Conservation (phyloP, 768 basidiomycete genomes). For the Tricholoma hemisulphureum region DNA sequence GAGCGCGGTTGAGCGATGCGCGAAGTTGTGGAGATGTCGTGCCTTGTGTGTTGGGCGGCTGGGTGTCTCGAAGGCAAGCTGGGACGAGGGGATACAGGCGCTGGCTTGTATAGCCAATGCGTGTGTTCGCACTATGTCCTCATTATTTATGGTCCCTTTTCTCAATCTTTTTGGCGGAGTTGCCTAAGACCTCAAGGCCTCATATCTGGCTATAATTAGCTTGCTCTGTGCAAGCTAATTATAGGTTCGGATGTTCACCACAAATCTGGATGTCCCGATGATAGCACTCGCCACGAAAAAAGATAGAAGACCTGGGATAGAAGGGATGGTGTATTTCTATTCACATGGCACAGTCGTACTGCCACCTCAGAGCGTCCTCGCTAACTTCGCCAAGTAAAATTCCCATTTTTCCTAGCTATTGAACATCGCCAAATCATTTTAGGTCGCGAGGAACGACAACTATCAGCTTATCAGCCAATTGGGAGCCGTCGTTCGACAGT, state of each 20-base stretch:
- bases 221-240: too few relatives aligned
- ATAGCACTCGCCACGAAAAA: too few relatives aligned
- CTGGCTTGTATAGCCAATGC: slow-evolving; percentile 14
- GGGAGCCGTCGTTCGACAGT: neutral
- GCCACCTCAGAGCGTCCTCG: neutral
- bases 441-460: neutral
- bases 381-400: neutral
- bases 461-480: neutral
- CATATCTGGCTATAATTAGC: too few relatives aligned
- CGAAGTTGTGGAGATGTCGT: slow-evolving; percentile 64
- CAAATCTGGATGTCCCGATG: too few relatives aligned
- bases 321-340: neutral
- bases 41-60: slow-evolving; percentile 67
- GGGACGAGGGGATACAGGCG: slow-evolving; percentile 47
- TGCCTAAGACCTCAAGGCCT: too few relatives aligned
- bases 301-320: neutral
- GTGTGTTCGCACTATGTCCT: neutral
- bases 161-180: too few relatives aligned
- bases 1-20: slow-evolving; percentile 50
- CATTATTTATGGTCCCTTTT: neutral
- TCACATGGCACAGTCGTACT: neutral
- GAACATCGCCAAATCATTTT: too few relatives aligned
- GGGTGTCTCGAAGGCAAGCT: slow-evolving; percentile 57
- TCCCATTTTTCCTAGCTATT: neutral
- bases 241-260: too few relatives aligned